A percentile compares a stretch with the other conserved stretches of the same genome.
phyloP scores from a whole-genome alignment of 2,329 filamentous ascomycete species.

The Aotearoamyces nothofagi region DNA sequence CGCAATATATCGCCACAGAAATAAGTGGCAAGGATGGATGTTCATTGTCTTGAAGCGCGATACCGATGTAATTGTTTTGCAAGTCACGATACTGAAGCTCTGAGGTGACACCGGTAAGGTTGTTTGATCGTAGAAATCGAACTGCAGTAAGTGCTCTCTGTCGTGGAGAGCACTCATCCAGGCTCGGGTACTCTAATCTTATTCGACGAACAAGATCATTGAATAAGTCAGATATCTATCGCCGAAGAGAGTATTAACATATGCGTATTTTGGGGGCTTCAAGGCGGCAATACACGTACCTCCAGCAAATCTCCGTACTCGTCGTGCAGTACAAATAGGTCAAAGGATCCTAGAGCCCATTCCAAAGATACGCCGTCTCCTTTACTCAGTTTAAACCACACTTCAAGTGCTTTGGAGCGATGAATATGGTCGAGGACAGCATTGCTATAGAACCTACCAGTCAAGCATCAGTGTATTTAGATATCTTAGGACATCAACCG shows the following conservation, averaged over 20 bases:
- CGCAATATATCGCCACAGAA: slow-evolving; percentile 75
- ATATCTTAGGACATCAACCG: too few species aligned
- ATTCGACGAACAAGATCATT: slow-evolving; percentile 48
- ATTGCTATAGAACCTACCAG: slow-evolving; percentile 54
- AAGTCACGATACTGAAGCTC: slow-evolving; percentile 60
- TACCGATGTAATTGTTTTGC: slow-evolving; percentile 75
- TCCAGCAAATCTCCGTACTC: slow-evolving; percentile 59
- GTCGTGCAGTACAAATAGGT: slow-evolving; percentile 73
- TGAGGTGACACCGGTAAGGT: slow-evolving; percentile 55
- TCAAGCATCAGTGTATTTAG: slow-evolving; percentile 6
- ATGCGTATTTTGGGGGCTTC: too few species aligned
- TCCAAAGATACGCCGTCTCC: slow-evolving; percentile 48
- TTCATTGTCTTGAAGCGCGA: slow-evolving; percentile 55
- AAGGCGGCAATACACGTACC: too few species aligned
- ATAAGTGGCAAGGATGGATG: slow-evolving; percentile 79
- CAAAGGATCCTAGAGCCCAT: slow-evolving; percentile 64
- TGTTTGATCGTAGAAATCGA: slow-evolving; percentile 50
- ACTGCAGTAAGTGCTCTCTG: slow-evolving; percentile 54
- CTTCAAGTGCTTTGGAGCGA: slow-evolving; percentile 59
- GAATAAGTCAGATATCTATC: slow-evolving; percentile 48
- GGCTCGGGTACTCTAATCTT: slow-evolving; percentile 30
- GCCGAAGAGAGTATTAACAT: slow-evolving; percentile 4
- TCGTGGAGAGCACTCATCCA: slow-evolving; percentile 43
- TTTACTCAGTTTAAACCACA: slow-evolving; percentile 48
- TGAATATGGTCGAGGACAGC: slow-evolving; percentile 67